These are phyloP conservation scores for Pseudogymnoascus sp. DNA, from an alignment of 2,329 filamentous ascomycete genomes.

Conservation along the genomic window DNA sequence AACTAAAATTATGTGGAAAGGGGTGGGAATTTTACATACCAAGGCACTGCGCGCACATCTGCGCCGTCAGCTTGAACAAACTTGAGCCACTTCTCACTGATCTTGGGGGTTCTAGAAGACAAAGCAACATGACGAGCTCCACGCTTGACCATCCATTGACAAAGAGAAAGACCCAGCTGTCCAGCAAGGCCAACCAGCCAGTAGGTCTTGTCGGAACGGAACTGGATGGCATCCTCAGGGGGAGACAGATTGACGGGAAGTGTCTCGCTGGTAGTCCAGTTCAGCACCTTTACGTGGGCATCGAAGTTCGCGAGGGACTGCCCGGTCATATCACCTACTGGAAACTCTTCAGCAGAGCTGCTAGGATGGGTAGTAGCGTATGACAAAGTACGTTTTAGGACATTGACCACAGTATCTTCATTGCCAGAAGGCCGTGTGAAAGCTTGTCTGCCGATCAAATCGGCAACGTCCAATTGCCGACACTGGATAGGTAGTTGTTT, in stretches of 20 bases:
- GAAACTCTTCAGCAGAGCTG: not conserved
- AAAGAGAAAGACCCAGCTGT: conserved; percentile 30
- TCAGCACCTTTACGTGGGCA: not conserved
- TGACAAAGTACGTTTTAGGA: not conserved
- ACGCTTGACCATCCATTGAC: conserved; percentile 32
- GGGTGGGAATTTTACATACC: not conserved
- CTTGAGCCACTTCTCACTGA: conserved; percentile 26
- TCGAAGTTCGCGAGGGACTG: not conserved
- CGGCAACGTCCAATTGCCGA: not conserved
- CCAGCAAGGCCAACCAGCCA: conserved; percentile 25
- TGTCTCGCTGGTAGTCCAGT: conserved; percentile 2
- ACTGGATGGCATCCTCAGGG: conserved; percentile 5
- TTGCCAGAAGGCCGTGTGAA: not conserved
- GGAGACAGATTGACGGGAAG: conserved; percentile 1
- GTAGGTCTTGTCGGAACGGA: conserved; percentile 26
- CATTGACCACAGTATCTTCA: not conserved
- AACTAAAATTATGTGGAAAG: not conserved
- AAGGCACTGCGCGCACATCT: conserved; percentile 20
- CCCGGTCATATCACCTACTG: not conserved
- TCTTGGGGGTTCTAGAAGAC: conserved; percentile 31
- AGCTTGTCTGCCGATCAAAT: conserved; percentile 7
- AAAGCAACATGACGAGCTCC: conserved; percentile 33
- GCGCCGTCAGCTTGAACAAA: conserved; percentile 13
- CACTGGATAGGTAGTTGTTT: conserved; percentile 9
- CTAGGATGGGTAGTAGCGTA: not conserved